These are phyloP conservation scores for Neurospora sublineolata DNA, from an alignment of 495 filamentous ascomycete genomes.

Conservation along the genomic window DNA sequence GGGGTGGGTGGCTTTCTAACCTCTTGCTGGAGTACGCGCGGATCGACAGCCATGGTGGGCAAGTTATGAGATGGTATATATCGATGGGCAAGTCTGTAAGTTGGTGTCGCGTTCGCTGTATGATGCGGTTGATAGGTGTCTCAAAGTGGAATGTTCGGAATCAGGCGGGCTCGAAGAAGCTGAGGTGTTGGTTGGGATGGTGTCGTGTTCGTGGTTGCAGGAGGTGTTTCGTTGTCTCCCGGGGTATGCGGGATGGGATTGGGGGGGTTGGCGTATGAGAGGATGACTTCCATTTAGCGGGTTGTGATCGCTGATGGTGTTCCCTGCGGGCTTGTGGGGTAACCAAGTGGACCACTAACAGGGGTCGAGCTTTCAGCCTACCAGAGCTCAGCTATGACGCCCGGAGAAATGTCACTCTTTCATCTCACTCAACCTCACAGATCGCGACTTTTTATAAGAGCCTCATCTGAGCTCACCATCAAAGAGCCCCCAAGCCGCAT, in stretches of 20 bases:
- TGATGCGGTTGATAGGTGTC: neutral
- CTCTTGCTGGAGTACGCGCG: slow-evolving; percentile 35
- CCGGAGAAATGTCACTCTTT: neutral
- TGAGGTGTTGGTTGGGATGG: neutral
- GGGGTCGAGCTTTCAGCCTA: neutral
- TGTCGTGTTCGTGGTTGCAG: neutral
- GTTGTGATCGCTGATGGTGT: neutral
- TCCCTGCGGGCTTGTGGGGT: neutral
- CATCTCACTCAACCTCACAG: neutral
- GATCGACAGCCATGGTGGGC: slow-evolving; percentile 34
- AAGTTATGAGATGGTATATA: slow-evolving; percentile 1
- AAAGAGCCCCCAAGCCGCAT: neutral
- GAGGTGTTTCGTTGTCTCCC: neutral
- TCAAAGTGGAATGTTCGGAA: neutral
- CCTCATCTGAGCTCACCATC: neutral
- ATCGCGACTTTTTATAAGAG: neutral
- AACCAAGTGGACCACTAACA: neutral
- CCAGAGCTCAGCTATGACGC: neutral
- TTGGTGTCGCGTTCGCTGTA: neutral
- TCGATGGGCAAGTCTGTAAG: neutral
- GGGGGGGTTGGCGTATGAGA: neutral
- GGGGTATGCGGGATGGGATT: neutral
- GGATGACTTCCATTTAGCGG: neutral
- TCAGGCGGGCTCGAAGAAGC: neutral
- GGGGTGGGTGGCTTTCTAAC: slow-evolving; percentile 18